Conservation (phyloP, 768 basidiomycete genomes). For the Leucocoprinus birnbaumii region DNA sequence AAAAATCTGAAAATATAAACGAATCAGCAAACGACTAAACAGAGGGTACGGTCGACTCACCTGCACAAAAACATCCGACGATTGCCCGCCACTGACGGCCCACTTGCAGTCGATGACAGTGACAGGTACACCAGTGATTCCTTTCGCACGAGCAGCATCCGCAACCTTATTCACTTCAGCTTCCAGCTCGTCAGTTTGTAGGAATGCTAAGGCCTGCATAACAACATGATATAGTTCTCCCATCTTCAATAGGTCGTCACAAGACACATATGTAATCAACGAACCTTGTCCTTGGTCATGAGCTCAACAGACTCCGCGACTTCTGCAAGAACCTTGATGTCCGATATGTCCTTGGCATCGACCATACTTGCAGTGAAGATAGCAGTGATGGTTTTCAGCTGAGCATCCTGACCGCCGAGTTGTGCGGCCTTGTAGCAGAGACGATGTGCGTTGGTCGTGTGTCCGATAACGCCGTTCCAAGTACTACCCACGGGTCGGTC, state of each 20-base stretch:
- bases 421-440: slow-evolving; percentile 67
- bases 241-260: not conserved
- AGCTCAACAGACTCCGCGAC: slow-evolving; percentile 53
- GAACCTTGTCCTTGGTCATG: slow-evolving; percentile 60
- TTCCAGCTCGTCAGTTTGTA: slow-evolving; percentile 62
- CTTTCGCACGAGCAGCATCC: slow-evolving; percentile 57
- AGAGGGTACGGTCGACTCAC: slow-evolving; percentile 30
- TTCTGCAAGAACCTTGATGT: slow-evolving; percentile 54
- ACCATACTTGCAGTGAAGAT: slow-evolving; percentile 70
- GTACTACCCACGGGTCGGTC: slow-evolving; percentile 33
- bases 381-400: slow-evolving; percentile 51
- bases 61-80: slow-evolving; percentile 66
- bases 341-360: slow-evolving; percentile 60
- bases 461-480: slow-evolving; percentile 57
- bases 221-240: not conserved
- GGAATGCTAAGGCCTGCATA: slow-evolving; percentile 57
- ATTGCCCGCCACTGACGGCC: slow-evolving; percentile 74
- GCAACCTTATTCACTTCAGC: slow-evolving; percentile 64
- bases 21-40: not conserved
- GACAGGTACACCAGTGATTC: slow-evolving; percentile 78
- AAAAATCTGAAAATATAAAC: slow-evolving; percentile 32
- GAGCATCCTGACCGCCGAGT: slow-evolving; percentile 57
- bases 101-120: slow-evolving; percentile 77
- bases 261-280: slow-evolving; percentile 17
- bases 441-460: slow-evolving; percentile 71